Evolutionary conservation across 2,329 filamentous ascomycete species (phyloP), one percentile per base, ranked within the genome.

Genomic region (Fusarium equiseti): DNA sequence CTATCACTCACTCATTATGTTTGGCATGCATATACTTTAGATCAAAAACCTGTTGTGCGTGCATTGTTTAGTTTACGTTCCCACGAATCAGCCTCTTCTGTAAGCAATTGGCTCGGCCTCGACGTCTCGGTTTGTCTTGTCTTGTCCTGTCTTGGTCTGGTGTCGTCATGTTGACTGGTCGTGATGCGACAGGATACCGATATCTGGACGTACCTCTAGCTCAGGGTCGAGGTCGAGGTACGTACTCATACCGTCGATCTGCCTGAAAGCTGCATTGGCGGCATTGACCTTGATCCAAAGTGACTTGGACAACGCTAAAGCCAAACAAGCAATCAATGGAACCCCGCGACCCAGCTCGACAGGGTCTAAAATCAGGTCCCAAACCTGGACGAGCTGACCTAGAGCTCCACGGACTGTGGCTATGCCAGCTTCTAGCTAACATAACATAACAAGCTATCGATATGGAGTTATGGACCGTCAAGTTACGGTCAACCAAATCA

Each of bases 311-410:
- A 46, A 49, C 73, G 70, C 73, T 75, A 75, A 75, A 57, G 48
- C 71, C 20, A 62, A 66, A 58, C 42, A 62, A 58, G 59, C 45
- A 55, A 61, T 59, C 46, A 22, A 70, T 51, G 50, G 69, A 59
- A 49, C 62, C 51, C 32, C 44, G 44, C 45, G 52, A 38, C 60
- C 66, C 72, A 76, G 73, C 74, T 76, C 60, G 66, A 76, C 72
- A 75, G 72, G 73, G 73, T 69, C 66, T 63, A 55, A 50, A 52
- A 60, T 40, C 55, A 71, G 54, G 71, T 70, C 71, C 60, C 60
- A 58, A 70, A 66, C 72, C 74, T 63, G 66, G 73, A 54, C 66
- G 50, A 76, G 74, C 74, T 75, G 73, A 75, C 59, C 27, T 66
- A 50, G 45, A 68, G 60, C 68, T 55, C 56, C 45, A 56, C 55